phyloP scores from a whole-genome alignment of 441 rosid species.

The Melastoma candidum region DNA sequence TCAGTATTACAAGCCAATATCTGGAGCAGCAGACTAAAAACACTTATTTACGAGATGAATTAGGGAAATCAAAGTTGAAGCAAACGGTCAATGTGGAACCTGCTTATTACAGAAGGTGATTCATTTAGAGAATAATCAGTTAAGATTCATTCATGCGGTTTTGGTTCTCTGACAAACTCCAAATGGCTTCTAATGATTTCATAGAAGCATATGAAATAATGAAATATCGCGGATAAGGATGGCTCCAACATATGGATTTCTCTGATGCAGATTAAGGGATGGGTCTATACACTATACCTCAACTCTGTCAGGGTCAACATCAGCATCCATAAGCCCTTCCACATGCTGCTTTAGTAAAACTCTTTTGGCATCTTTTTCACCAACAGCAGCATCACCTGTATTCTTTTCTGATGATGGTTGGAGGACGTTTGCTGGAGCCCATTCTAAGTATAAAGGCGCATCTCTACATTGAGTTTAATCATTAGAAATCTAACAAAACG shows the following conservation, averaged over 20 bases:
- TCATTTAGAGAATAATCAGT: too few species aligned
- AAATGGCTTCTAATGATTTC: too few species aligned
- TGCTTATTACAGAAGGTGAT: too few species aligned
- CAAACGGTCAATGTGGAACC: too few species aligned
- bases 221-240: background rate
- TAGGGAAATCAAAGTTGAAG: too few species aligned
- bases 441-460: constrained; percentile 85
- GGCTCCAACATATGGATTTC: background rate
- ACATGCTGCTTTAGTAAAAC: constrained; percentile 52
- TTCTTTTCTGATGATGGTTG: constrained; percentile 25
- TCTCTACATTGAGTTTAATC: constrained; percentile 35
- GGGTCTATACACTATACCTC: constrained; percentile 38
- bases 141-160: too few species aligned
- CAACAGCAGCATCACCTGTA: constrained; percentile 30
- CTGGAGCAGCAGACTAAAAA: too few species aligned
- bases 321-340: constrained; percentile 45
- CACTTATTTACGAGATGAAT: too few species aligned
- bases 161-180: too few species aligned
- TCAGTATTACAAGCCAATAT: too few species aligned
- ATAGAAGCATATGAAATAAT: background rate
- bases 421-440: constrained; percentile 81
- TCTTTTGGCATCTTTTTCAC: constrained; percentile 53
- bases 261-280: background rate
- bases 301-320: constrained; percentile 66
- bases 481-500: background rate